Evolutionary conservation across 441 rosid genomes (phyloP).

Genomic region (Isatis lusitanica): DNA sequence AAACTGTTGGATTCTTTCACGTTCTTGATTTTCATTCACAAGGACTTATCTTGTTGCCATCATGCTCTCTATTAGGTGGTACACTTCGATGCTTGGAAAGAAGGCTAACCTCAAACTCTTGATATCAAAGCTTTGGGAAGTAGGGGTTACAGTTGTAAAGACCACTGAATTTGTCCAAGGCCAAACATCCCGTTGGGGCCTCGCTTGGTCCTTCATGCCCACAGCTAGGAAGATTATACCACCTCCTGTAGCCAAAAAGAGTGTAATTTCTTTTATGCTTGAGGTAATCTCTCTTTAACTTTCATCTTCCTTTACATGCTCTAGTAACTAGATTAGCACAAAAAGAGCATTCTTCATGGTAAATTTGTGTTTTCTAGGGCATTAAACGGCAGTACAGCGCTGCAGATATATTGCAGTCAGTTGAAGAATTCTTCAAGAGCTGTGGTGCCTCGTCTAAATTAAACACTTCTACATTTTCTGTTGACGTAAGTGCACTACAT

Average conservation of each 20-base stretch:
- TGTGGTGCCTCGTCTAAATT: conserved; percentile 65
- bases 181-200: conserved; percentile 90
- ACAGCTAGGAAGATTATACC: conserved; percentile 59
- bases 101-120: conserved; percentile 76
- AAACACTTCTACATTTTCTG: conserved; percentile 56
- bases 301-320: neutral
- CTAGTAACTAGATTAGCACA: neutral
- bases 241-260: conserved; percentile 48
- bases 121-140: conserved; percentile 71
- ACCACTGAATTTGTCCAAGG: conserved; percentile 95
- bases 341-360: neutral
- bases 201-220: conserved; percentile 91
- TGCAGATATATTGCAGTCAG: conserved; percentile 59
- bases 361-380: conserved; percentile 44
- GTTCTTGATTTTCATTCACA: neutral
- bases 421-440: conserved; percentile 58
- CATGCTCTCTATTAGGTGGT: conserved; percentile 61
- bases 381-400: conserved; percentile 74
- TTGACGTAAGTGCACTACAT: conserved; percentile 61
- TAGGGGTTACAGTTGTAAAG: conserved; percentile 73
- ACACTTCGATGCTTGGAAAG: conserved; percentile 91
- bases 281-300: conserved; percentile 54
- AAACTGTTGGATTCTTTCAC: neutral
- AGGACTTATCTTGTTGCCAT: conserved; percentile 8
- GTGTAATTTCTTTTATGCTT: conserved; percentile 62